Conservation (phyloP, 1,284 basidiomycete genomes). For the Erythrobasidium hasegawianum region DNA sequence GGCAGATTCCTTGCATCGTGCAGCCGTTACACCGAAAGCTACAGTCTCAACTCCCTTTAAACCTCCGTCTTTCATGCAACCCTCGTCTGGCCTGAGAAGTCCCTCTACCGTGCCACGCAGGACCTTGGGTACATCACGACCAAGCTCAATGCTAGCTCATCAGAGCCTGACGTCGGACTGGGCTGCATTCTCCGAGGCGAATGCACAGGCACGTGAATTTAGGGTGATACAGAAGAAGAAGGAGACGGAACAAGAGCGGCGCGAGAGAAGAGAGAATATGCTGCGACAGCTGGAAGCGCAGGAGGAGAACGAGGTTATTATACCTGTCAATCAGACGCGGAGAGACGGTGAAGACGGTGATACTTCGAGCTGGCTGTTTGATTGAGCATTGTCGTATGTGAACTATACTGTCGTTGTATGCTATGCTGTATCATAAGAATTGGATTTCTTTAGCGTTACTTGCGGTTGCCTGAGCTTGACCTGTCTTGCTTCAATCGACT, state of each 20-base stretch:
- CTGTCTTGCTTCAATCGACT: too few relatives aligned
- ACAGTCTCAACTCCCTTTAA: slow-evolving; percentile 21
- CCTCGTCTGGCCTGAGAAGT: neutral
- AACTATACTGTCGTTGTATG: too few relatives aligned
- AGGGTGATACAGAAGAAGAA: neutral
- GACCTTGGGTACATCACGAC: slow-evolving; percentile 23
- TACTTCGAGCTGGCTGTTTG: slow-evolving; percentile 25
- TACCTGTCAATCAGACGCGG: slow-evolving; percentile 16
- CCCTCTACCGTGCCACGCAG: neutral
- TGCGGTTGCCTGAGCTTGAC: too few relatives aligned
- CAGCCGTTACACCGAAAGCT: neutral
- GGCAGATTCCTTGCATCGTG: neutral
- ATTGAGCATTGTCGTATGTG: neutral
- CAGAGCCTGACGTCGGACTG: slow-evolving; percentile 20
- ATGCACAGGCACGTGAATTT: neutral
- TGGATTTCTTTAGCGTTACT: too few relatives aligned
- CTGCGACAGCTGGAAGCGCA: slow-evolving; percentile 5
- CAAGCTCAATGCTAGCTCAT: slow-evolving; percentile 8
- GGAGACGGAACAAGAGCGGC: slow-evolving; percentile 7
- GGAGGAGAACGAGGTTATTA: slow-evolving; percentile 14
- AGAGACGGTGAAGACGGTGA: slow-evolving; percentile 25
- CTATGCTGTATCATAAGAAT: too few relatives aligned
- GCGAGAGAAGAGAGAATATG: neutral
- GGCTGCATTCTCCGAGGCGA: slow-evolving; percentile 13
- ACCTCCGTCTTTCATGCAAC: slow-evolving; percentile 19